These are phyloP conservation scores for Leptographium flavum DNA, from an alignment of 2,329 filamentous ascomycete species.

Conservation along the genomic window DNA sequence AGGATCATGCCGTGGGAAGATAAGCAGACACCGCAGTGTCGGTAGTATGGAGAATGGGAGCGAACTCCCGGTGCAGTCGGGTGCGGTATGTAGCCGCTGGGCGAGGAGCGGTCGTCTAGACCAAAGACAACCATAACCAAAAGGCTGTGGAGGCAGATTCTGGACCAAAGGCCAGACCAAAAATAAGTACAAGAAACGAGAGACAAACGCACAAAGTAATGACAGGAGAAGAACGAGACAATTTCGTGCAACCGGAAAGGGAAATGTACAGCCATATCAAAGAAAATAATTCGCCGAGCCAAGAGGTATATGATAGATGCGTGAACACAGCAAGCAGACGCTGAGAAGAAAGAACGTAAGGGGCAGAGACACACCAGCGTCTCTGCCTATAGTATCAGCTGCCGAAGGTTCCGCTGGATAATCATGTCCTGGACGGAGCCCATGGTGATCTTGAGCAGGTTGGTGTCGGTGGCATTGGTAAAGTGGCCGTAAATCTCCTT, in stretches of 20 bases:
- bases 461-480: slow-evolving; percentile 51
- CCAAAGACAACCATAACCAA: too few relatives aligned
- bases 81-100: too few relatives aligned
- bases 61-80: too few relatives aligned
- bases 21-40: too few relatives aligned
- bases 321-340: not conserved
- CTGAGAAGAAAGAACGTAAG: not conserved
- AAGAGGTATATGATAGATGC: not conserved
- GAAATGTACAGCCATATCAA: not conserved
- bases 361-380: slow-evolving; percentile 12
- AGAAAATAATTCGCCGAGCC: not conserved
- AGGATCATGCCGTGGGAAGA: too few relatives aligned
- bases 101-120: too few relatives aligned
- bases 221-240: too few relatives aligned
- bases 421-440: slow-evolving; percentile 77
- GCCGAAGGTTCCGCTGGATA: slow-evolving; percentile 70
- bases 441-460: slow-evolving; percentile 76
- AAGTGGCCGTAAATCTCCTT: slow-evolving; percentile 51
- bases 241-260: not conserved
- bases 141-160: too few relatives aligned
- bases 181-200: too few relatives aligned
- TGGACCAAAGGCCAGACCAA: too few relatives aligned
- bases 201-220: too few relatives aligned
- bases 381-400: slow-evolving; percentile 62
- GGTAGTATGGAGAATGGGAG: too few relatives aligned